These are phyloP conservation scores for Saccharomyces paradoxus DNA, from an alignment of 805 yeast species.

Conservation along the genomic window DNA sequence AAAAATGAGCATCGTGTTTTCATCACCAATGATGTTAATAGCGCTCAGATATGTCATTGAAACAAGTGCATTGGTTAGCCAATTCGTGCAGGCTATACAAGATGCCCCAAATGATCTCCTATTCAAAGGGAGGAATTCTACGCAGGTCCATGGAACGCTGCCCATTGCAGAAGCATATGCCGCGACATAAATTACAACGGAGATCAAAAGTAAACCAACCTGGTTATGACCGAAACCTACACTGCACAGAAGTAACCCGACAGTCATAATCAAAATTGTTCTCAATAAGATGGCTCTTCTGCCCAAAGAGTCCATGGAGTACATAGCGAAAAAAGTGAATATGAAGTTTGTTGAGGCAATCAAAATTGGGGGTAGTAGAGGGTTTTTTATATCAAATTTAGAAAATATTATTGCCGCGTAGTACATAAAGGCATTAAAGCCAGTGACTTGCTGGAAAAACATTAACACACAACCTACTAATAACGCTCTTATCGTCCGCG, in stretches of 20 bases:
- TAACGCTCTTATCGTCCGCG: conserved; percentile 33
- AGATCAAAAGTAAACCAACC: conserved; percentile 19
- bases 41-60: conserved; percentile 32
- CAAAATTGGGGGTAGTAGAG: conserved; percentile 47
- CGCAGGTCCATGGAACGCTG: conserved; percentile 39
- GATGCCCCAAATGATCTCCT: conserved; percentile 37
- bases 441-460: conserved; percentile 53
- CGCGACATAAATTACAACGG: conserved; percentile 34
- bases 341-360: conserved; percentile 48
- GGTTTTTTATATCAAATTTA: conserved; percentile 43
- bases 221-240: conserved; percentile 22
- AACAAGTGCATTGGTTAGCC: conserved; percentile 34
- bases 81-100: conserved; percentile 35
- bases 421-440: conserved; percentile 56
- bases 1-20: conserved; percentile 31
- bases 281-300: conserved; percentile 36
- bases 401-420: conserved; percentile 51
- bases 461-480: conserved; percentile 44
- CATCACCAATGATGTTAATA: conserved; percentile 24
- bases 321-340: conserved; percentile 47
- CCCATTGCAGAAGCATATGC: conserved; percentile 39
- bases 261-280: conserved; percentile 35
- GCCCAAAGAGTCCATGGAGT: conserved; percentile 44
- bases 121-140: conserved; percentile 37
- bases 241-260: conserved; percentile 30